A percentile compares a stretch with the other conserved stretches of the same genome.
Conservation (phyloP, 2,329 filamentous ascomycete species). For the Colletotrichum neosansevieriae region DNA sequence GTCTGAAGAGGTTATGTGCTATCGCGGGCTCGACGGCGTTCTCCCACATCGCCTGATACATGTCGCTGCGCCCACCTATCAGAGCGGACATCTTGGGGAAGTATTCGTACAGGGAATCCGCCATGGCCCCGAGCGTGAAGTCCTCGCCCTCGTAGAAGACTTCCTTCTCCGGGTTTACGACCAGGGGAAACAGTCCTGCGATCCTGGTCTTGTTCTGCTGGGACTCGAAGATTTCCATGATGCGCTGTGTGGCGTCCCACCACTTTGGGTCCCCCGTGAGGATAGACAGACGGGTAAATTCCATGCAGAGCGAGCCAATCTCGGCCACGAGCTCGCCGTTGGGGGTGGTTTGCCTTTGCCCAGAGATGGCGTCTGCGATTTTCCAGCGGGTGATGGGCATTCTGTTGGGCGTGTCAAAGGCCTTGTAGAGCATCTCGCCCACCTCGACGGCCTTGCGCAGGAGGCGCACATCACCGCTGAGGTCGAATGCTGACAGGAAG, state of each 20-base stretch:
- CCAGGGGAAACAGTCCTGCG: slow-evolving; percentile 81
- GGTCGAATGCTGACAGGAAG: slow-evolving; percentile 59
- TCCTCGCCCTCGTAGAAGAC: slow-evolving; percentile 51
- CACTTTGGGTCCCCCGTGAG: slow-evolving; percentile 78
- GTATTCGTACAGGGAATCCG: slow-evolving; percentile 71
- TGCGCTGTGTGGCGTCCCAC: slow-evolving; percentile 80
- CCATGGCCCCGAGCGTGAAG: slow-evolving; percentile 67
- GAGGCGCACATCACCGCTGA: slow-evolving; percentile 55
- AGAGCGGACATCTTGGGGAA: slow-evolving; percentile 73
- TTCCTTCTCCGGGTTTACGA: slow-evolving; percentile 69
- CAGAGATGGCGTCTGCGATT: slow-evolving; percentile 44
- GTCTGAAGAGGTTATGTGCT: slow-evolving; percentile 75
- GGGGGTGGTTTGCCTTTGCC: slow-evolving; percentile 41
- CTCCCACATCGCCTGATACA: slow-evolving; percentile 75
- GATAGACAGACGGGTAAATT: slow-evolving; percentile 79
- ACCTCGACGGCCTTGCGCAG: slow-evolving; percentile 59
- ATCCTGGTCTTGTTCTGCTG: slow-evolving; percentile 77
- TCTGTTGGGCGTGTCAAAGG: slow-evolving; percentile 62
- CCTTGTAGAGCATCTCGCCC: slow-evolving; percentile 61
- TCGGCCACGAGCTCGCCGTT: slow-evolving; percentile 63
- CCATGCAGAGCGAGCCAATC: slow-evolving; percentile 75
- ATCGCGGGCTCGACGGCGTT: slow-evolving; percentile 69
- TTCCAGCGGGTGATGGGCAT: slow-evolving; percentile 54
- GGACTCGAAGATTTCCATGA: slow-evolving; percentile 76
- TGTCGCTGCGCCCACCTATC: slow-evolving; percentile 70